phyloP scores from a whole-genome alignment of 1,284 basidiomycete genomes.

The Phellopilus nigrolimitatus region DNA sequence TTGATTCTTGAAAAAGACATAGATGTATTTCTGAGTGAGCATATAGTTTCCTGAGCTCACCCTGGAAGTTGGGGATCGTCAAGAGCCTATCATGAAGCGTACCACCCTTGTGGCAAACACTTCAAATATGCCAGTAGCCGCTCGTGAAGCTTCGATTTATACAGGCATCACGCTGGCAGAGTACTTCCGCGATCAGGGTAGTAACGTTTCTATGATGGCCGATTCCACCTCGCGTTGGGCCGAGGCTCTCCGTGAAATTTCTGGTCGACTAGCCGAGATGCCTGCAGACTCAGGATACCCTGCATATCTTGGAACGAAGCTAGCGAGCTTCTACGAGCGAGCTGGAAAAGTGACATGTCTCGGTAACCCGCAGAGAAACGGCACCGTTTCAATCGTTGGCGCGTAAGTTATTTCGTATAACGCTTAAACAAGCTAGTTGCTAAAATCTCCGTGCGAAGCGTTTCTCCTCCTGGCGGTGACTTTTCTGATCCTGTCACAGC shows the following conservation, averaged over 20 bases:
- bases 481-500: conserved; percentile 99
- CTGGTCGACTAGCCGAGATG: conserved; percentile 99
- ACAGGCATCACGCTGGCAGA: conserved; percentile 99
- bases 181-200: conserved; percentile 99
- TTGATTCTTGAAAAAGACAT: conserved; percentile 5
- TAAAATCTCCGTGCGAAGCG: conserved; percentile 41
- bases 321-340: conserved; percentile 98
- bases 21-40: conserved; percentile 17
- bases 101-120: conserved; percentile 99
- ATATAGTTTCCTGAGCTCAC: conserved; percentile 90
- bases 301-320: conserved; percentile 93
- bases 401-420: conserved; percentile 66
- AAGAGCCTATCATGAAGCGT: conserved; percentile 99
- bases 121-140: conserved; percentile 99
- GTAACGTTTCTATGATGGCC: conserved; percentile 99
- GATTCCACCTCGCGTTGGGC: conserved; percentile 99
- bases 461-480: conserved; percentile 98
- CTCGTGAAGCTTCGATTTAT: conserved; percentile 99
- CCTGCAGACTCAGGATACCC: conserved; percentile 99
- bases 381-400: conserved; percentile 97
- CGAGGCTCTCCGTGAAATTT: conserved; percentile 98
- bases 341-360: conserved; percentile 96
- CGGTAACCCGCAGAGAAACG: conserved; percentile 84
- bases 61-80: conserved; percentile 84
- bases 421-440: conserved; percentile 4